phyloP scores from a whole-genome alignment of 176 grass and related monocot species.

The Tuctoria greenei region DNA sequence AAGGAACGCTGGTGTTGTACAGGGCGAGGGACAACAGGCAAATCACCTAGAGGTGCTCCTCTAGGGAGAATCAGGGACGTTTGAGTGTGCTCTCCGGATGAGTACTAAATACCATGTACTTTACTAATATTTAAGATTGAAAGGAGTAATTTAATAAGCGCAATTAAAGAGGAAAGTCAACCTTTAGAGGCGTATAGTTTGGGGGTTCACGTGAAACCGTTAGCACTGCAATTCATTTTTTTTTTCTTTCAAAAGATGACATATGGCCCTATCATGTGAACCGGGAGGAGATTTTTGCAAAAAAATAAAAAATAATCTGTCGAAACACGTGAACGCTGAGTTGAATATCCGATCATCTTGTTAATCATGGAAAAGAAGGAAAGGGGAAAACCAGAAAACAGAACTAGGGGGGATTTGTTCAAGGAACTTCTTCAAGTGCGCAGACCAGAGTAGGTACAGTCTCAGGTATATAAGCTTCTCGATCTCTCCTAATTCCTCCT shows the following conservation, averaged over 20 bases:
- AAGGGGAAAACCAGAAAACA: not conserved
- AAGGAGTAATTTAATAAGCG: no score
- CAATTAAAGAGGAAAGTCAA: no score
- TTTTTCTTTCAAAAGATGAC: not conserved
- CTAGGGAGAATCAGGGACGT: no score
- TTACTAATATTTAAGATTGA: no score
- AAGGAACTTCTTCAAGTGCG: not conserved
- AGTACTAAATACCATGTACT: no score
- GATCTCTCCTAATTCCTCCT: slow-evolving; percentile 23
- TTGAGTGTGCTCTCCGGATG: no score
- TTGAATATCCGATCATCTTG: slow-evolving; percentile 26
- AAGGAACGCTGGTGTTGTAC: no score
- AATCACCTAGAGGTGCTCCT: no score
- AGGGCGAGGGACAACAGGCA: no score
- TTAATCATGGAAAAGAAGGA: slow-evolving; percentile 13
- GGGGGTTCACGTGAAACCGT: no score
- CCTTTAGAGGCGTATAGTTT: no score
- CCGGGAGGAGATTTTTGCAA: not conserved
- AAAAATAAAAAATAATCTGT: not conserved
- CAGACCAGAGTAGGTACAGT: not conserved
- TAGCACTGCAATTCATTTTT: no score
- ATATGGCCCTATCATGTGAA: not conserved
- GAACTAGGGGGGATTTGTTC: not conserved
- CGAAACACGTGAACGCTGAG: not conserved
- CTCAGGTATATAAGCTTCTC: not conserved